Evolutionary conservation across 192 early-diverging fungal species (phyloP).

Genomic region (Podila minutissima): DNA sequence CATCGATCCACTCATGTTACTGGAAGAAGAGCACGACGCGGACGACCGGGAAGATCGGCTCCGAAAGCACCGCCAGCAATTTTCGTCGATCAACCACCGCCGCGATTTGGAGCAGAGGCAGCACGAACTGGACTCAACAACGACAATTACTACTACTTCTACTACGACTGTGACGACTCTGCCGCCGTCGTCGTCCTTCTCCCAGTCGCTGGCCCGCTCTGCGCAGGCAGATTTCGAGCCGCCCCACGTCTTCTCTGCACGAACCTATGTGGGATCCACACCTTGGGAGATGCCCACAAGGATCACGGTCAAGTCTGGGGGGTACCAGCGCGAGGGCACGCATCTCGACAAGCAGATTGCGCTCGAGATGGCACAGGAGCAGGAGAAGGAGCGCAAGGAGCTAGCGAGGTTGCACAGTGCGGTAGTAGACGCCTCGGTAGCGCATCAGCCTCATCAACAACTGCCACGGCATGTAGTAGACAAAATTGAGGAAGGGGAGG

Average conservation of each 20-base stretch:
- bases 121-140: conserved; percentile 2
- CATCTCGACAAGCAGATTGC: conserved; percentile 42
- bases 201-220: conserved; percentile 1
- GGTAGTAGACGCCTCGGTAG: background rate
- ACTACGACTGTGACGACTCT: too few relatives aligned
- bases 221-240: conserved; percentile 32
- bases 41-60: conserved; percentile 32
- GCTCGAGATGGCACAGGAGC: conserved; percentile 42
- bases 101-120: conserved; percentile 25
- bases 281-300: conserved; percentile 51
- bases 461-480: background rate
- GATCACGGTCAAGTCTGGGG: conserved; percentile 36
- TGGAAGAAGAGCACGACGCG: conserved; percentile 45
- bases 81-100: conserved; percentile 41
- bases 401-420: background rate
- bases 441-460: background rate
- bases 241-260: conserved; percentile 42
- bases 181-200: background rate
- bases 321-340: conserved; percentile 35
- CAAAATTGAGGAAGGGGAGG: conserved; percentile 19
- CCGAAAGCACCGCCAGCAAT: conserved; percentile 22
- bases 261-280: conserved; percentile 41
- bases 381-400: conserved; percentile 26
- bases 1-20: conserved; percentile 43
- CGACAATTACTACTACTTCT: background rate